Evolutionary conservation across 345 rosid genomes (phyloP), one percentile per base, ranked within the genome.

Genomic region (Citrus unshiu): DNA sequence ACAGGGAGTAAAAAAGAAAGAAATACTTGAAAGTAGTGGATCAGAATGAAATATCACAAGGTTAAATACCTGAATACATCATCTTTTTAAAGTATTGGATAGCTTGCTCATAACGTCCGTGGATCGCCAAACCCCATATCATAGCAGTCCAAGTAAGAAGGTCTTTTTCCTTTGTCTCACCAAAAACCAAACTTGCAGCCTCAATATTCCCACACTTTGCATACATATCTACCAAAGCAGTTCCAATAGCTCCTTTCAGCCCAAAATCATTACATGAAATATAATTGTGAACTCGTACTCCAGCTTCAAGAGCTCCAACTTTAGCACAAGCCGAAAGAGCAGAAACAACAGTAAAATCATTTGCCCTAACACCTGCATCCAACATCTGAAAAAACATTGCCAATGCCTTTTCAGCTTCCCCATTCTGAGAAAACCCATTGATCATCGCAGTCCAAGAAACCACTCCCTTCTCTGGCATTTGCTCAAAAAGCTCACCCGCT

Each of bases 41-140:
- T 21, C 30, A 5, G 6, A 5, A 35, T 16, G 21, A 13, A 66
- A 27, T 24, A 40, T 25, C 30, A 67, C 14, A 73, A 81, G 56
- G 54, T 68, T 66, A 57, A 25, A 74, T 34, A 88, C 93, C 88
- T 74, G 93, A 76, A 82, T 83, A 87, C 91, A 90, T 83, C 93
- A 92, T 90, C 78, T 89, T 61, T 77, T 81, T 89, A 82, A 90
- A 92, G 84, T 86, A 90, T 35, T 75, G 87, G 58, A 89, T 81
- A 78, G 93, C 89, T 68, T 88, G 83, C 30, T 76, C 82, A 63
- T 79, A 88, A 29, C 13, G 71, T 65, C 93, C 92, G 84, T 87
- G 90, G 78, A 86, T 71, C 12, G 92, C 90, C 89, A 87, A 92
- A 77, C 93, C 90, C 87, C 90, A 88, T 81, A 92, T 90, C 94